phyloP scores from a whole-genome alignment of 2,329 filamentous ascomycete genomes.

The Xenosphaeropsis pyriputrescens region DNA sequence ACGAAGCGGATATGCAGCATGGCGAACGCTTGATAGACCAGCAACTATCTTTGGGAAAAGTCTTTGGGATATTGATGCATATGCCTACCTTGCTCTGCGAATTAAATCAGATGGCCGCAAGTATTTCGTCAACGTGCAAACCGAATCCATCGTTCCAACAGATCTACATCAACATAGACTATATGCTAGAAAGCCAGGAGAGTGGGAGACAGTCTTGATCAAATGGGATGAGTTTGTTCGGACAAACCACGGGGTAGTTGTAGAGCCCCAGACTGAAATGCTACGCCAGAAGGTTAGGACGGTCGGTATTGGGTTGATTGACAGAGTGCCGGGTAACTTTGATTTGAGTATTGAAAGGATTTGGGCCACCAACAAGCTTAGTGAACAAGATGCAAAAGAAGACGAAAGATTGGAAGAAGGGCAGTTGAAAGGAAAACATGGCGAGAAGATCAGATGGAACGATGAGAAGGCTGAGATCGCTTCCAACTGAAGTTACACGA shows the following conservation, averaged over 20 bases:
- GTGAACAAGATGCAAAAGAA: slow-evolving; percentile 9
- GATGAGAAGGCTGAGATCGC: slow-evolving; percentile 7
- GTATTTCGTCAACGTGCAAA: slow-evolving; percentile 93
- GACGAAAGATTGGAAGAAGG: slow-evolving; percentile 14
- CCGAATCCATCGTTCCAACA: slow-evolving; percentile 83
- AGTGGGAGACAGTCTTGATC: slow-evolving; percentile 93
- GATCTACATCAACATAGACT: slow-evolving; percentile 91
- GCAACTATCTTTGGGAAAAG: slow-evolving; percentile 74
- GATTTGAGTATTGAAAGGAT: slow-evolving; percentile 73
- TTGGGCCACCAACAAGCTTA: slow-evolving; percentile 66
- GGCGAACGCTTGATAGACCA: slow-evolving; percentile 65
- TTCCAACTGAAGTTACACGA: too few species aligned
- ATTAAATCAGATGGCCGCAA: slow-evolving; percentile 82
- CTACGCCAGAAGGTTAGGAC: slow-evolving; percentile 73
- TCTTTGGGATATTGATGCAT: slow-evolving; percentile 82
- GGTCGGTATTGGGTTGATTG: slow-evolving; percentile 77
- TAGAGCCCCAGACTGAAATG: slow-evolving; percentile 87
- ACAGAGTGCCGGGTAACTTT: slow-evolving; percentile 78
- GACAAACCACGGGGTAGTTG: slow-evolving; percentile 82
- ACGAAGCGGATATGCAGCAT: slow-evolving; percentile 78
- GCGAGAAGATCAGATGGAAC: slow-evolving; percentile 23
- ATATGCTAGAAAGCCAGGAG: slow-evolving; percentile 60
- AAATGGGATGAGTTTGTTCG: slow-evolving; percentile 87
- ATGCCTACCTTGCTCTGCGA: slow-evolving; percentile 73
- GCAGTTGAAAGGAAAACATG: slow-evolving; percentile 22